Conservation (phyloP, 1,284 basidiomycete species). For the Trichosporon sp. region DNA sequence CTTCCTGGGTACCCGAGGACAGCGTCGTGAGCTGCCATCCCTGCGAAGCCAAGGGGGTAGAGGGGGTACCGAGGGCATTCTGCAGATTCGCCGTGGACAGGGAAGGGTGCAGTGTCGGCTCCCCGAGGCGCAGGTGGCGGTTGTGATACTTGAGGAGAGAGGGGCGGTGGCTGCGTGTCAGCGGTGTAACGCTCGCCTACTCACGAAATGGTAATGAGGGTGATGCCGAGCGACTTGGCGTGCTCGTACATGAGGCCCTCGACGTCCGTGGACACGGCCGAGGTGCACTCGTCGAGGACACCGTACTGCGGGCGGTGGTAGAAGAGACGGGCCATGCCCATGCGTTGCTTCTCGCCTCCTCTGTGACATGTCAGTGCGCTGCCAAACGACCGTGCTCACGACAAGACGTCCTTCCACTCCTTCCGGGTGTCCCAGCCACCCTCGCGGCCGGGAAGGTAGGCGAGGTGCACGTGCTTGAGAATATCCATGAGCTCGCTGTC, state of each 20-base stretch:
- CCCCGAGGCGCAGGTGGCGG: slow-evolving; percentile 51
- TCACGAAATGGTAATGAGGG: slow-evolving; percentile 81
- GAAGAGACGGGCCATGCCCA: slow-evolving; percentile 55
- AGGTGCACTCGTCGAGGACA: slow-evolving; percentile 75
- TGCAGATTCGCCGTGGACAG: slow-evolving; percentile 19
- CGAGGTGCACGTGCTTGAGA: slow-evolving; percentile 73
- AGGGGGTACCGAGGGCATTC: slow-evolving; percentile 34
- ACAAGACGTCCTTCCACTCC: slow-evolving; percentile 89
- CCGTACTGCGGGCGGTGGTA: slow-evolving; percentile 42
- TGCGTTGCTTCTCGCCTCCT: slow-evolving; percentile 94
- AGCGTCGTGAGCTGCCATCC: slow-evolving; percentile 47
- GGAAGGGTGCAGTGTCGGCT: slow-evolving; percentile 27
- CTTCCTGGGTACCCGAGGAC: slow-evolving; percentile 31
- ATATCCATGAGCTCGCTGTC: slow-evolving; percentile 68
- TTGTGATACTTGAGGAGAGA: slow-evolving; percentile 56
- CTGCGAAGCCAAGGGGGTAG: slow-evolving; percentile 29
- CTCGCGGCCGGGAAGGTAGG: slow-evolving; percentile 79
- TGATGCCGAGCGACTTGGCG: slow-evolving; percentile 86
- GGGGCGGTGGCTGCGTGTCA: slow-evolving; percentile 49
- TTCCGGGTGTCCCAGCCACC: slow-evolving; percentile 85
- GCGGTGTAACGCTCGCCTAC: slow-evolving; percentile 29
- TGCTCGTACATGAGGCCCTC: slow-evolving; percentile 95
- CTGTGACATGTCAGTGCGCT: slow-evolving; percentile 49
- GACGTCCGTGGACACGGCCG: slow-evolving; percentile 92
- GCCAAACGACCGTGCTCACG: slow-evolving; percentile 21